Conservation (phyloP, 192 early-diverging fungal genomes). For the Backusella parvicylindrica region DNA sequence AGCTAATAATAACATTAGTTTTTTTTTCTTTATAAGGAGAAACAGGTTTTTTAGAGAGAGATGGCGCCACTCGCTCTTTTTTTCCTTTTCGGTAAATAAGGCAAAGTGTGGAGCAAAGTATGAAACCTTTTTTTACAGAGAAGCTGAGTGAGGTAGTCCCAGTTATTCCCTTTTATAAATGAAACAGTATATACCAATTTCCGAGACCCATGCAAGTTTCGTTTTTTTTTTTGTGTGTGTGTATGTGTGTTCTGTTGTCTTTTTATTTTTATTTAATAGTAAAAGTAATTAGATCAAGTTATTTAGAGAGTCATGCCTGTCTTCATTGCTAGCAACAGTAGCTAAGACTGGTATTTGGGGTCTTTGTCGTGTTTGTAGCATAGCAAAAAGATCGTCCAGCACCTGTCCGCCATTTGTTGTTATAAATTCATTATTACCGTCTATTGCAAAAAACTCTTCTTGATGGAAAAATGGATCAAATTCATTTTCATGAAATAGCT, state of each 20-base stretch:
- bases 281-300: not conserved
- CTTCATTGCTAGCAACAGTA: not conserved
- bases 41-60: not conserved
- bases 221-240: not conserved
- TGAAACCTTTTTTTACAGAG: not conserved
- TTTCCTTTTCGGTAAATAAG: not conserved
- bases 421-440: not conserved
- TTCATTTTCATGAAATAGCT: constrained; percentile 2
- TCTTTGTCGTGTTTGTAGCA: constrained; percentile 30
- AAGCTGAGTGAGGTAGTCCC: not conserved
- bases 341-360: constrained; percentile 24
- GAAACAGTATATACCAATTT: not conserved
- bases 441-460: constrained; percentile 7
- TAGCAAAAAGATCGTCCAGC: constrained; percentile 29
- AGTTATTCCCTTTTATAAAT: not conserved
- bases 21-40: not conserved
- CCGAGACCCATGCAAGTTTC: not conserved
- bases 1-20: not conserved
- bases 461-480: constrained; percentile 30
- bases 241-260: too few relatives aligned
- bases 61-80: not conserved
- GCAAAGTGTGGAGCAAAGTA: not conserved
- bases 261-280: not conserved
- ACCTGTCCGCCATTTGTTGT: constrained; percentile 19
- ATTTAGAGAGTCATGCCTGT: not conserved